Base-by-base conservation (phyloP, 129 eudicot species). In the Lonicera japonica region DNA sequence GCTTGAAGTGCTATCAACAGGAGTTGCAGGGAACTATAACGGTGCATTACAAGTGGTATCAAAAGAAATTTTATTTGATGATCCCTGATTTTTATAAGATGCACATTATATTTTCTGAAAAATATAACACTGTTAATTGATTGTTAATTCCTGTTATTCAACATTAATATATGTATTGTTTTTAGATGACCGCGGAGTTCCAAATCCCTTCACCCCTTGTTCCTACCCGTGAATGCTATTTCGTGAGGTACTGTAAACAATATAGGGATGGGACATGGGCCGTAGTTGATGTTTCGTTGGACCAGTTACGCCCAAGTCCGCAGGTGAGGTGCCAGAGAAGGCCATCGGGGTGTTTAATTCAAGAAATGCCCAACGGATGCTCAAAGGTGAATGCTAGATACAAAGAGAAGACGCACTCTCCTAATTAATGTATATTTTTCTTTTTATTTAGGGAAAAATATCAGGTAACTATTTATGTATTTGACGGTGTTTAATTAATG, bases 151-250 rank as follows among this genome's bases (percentile, higher is more conserved):
- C 21, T 39, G 20, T 0, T 10, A 52, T 16, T 21, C 13, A 7
- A 59, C 0, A 21, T 43, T 25, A 8, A 25, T 60, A 43, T 8
- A 8, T 10, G 11, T 0, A 3, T 16, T 57, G 10, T 52, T 58
- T 58, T 74, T 83, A 75, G 98, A 92, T 92, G 96, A 76, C 69
- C n/a, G 82, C 79, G 0, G 74, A 70, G 75, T 77, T 74, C 29
- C 86, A 78, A 40, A 69, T 66, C 25, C 80, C 80, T 47, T 80
- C 84, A 0, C 80, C 86, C 19, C 77, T 77, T 1, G 80, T 83
- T 54, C 83, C 83, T 39, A 70, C 80, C 50, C 65, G 86, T 19
- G 83, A 83, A 25, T 62, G 54, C 79, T 76, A 70, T 68, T 83
- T 83, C 22, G 76, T 52, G 25, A 76, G 90, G 63, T 76, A 79